Conservation (phyloP, 2,329 filamentous ascomycete species). For the Bertia moriformis region DNA sequence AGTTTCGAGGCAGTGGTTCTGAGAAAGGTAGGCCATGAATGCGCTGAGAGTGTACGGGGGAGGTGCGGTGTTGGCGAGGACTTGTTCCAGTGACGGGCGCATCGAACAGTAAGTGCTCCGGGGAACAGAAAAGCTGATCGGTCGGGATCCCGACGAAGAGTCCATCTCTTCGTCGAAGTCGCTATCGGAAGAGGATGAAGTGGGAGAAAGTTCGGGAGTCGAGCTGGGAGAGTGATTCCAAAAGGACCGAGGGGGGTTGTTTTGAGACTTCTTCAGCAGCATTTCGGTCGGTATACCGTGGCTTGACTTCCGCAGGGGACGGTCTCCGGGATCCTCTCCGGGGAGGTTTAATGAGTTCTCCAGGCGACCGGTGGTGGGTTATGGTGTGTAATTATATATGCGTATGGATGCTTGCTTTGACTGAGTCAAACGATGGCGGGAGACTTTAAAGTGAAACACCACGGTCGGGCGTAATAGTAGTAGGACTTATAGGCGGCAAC, state of each 20-base stretch:
- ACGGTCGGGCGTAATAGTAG: too few species aligned
- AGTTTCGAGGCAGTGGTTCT: slow-evolving; percentile 57
- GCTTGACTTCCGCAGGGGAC: too few species aligned
- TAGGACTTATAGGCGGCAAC: too few species aligned
- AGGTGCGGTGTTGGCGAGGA: slow-evolving; percentile 48
- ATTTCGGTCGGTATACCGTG: neutral
- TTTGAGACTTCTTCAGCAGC: neutral
- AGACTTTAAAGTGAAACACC: too few species aligned
- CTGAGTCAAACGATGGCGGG: too few species aligned
- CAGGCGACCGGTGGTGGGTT: too few species aligned
- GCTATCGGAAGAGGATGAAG: slow-evolving; percentile 1
- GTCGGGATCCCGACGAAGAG: neutral
- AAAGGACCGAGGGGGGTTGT: neutral
- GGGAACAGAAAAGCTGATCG: neutral
- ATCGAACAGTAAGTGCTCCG: slow-evolving; percentile 30
- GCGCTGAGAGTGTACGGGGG: slow-evolving; percentile 52
- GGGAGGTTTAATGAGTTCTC: too few species aligned
- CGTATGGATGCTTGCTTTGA: too few species aligned
- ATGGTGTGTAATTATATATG: too few species aligned
- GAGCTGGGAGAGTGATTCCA: neutral
- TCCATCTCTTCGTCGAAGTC: slow-evolving; percentile 1
- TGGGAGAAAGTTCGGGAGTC: neutral
- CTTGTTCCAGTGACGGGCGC: slow-evolving; percentile 48
- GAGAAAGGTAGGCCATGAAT: slow-evolving; percentile 58
- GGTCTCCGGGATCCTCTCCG: too few species aligned